Base-by-base conservation (phyloP, 208 protist species). In the Strigomonas galati region DNA sequence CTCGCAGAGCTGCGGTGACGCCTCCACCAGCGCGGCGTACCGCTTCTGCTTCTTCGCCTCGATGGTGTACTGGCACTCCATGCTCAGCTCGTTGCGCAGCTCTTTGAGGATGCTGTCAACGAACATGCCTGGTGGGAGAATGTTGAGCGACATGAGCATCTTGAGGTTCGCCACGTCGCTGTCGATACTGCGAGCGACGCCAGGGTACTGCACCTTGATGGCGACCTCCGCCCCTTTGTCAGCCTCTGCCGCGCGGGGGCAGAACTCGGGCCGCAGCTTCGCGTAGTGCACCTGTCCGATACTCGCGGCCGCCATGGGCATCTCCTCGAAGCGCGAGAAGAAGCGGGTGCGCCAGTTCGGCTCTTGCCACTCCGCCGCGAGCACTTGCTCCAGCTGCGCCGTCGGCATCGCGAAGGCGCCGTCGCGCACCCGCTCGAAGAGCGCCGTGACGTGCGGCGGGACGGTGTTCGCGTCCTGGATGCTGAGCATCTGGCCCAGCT, bases 401-500 rank as follows among this genome's bases (percentile, higher is more conserved):
- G 24, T 49, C 27, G 90, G 87, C 90, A 97, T 97, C 24, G 87
- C 81, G 48, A 94, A 88, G 37, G 94, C 90, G 46, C 81, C 74
- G 46, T 97, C 87, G 9, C 92, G 82, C 46, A 96, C 91, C 30
- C 72, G 60, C 62, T 86, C 82, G 56, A 98, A 95, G 15, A 91
- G 31, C 23, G 79, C 69, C 43, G 82, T 82, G 28, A 96, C 65
- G 48, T 91, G 80, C 15, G 85, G 67, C 14, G 93, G 87, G 19
- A 97, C 66, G 10, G 88, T 87, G 40, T 62, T 68, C 17, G 64
- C 75, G 62, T 97, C 88, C 65, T 96, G 94, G 64, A 98, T 97
- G 67, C 84, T 96, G 6, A 98, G 74, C 72, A 98, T 96, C 83
- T 99, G 97, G 0, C 96, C 97, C n/a, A 99, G 82, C 68, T 99